Evolutionary conservation across 345 rosid genomes (phyloP).

Genomic region (Populus euphratica): DNA sequence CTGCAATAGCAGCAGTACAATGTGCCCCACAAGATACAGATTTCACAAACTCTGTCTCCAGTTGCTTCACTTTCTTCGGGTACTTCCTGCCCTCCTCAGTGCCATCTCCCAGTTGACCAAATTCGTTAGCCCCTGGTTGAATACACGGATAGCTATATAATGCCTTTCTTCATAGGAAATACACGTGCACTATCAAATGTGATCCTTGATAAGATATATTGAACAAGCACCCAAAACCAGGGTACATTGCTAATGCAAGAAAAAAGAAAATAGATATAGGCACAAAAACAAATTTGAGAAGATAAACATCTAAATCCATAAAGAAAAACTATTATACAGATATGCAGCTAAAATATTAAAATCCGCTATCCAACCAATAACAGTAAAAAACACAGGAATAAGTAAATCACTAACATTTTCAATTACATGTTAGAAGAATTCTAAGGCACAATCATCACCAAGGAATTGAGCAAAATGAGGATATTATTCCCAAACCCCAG

Average conservation of each 20-base stretch:
- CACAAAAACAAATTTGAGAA: not conserved
- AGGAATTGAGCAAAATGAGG: not conserved
- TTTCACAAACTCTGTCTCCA: conserved; percentile 82
- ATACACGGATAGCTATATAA: not conserved
- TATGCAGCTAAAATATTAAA: no score
- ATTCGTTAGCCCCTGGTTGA: conserved; percentile 75
- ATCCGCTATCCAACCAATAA: no score
- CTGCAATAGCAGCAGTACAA: conserved; percentile 86
- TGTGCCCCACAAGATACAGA: conserved; percentile 91
- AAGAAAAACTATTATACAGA: no score
- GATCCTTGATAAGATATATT: not conserved
- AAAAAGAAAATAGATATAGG: not conserved
- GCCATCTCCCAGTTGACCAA: conserved; percentile 98
- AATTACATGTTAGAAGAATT: no score
- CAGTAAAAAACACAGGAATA: no score
- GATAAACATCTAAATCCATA: not conserved
- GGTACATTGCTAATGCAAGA: not conserved
- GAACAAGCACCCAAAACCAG: not conserved
- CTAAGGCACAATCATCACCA: no score
- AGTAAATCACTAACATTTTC: no score
- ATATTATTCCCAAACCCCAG: not conserved
- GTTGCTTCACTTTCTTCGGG: conserved; percentile 74
- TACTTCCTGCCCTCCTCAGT: conserved; percentile 73
- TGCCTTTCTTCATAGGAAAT: not conserved
- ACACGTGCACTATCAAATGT: not conserved